phyloP scores from a whole-genome alignment of 768 basidiomycete genomes.

The Suillus brevipes region DNA sequence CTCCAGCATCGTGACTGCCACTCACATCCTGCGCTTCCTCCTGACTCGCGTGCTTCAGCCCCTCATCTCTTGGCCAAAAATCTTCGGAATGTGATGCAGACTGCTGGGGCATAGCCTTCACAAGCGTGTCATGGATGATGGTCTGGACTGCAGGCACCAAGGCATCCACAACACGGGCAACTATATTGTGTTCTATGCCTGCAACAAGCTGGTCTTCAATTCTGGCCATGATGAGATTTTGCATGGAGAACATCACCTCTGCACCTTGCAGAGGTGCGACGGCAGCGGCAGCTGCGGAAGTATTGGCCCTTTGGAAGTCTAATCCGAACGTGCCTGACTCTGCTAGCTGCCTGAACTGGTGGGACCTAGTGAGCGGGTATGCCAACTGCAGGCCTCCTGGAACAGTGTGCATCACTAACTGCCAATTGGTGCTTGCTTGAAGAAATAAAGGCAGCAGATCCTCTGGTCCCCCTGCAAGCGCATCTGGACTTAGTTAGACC shows the following conservation, averaged over 20 bases:
- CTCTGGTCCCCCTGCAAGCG: constrained; percentile 22
- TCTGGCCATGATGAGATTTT: no score
- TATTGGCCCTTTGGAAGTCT: neutral
- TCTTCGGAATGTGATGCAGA: no score
- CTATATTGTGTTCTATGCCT: no score
- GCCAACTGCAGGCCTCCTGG: neutral
- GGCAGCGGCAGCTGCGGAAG: neutral
- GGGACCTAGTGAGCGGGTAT: neutral
- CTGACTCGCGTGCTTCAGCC: no score
- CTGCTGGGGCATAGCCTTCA: no score
- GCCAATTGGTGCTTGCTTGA: constrained; percentile 20
- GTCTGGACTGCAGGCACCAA: no score
- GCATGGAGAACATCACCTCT: neutral
- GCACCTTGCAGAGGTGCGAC: neutral
- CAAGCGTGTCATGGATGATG: no score
- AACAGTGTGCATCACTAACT: neutral
- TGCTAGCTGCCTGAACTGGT: neutral
- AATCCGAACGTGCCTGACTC: neutral
- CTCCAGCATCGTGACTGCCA: no score
- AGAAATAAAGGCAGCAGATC: constrained; percentile 27
- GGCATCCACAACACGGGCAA: no score
- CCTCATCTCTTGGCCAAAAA: no score
- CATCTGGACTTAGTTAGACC: constrained; percentile 27
- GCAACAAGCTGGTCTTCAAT: no score
- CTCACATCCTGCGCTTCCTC: no score